A percentile compares a stretch with the other conserved stretches of the same genome.
Conservation (phyloP, 208 protist genomes). For the Trypanosoma lewisi region DNA sequence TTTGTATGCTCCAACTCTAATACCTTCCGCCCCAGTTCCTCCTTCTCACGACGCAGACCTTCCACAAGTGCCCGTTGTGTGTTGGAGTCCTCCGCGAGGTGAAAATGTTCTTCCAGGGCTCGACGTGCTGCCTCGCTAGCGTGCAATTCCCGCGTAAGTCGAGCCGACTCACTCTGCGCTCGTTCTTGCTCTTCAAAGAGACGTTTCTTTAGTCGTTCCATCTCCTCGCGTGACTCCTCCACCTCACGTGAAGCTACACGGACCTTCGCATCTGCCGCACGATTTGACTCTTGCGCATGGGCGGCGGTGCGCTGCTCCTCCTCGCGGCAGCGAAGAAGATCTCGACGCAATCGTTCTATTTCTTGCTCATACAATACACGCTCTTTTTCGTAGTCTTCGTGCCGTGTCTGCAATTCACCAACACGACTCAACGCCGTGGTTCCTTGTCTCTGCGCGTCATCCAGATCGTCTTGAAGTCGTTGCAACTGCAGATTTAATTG, state of each 20-base stretch:
- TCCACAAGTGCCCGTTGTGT: conserved; percentile 39
- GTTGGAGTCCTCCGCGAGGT: conserved; percentile 47
- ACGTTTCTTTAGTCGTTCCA: conserved; percentile 29
- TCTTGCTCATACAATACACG: conserved; percentile 28
- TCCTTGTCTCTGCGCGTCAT: conserved; percentile 3
- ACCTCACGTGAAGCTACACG: conserved; percentile 29
- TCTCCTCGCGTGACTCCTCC: conserved; percentile 40
- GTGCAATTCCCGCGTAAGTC: conserved; percentile 82
- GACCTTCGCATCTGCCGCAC: conserved; percentile 40
- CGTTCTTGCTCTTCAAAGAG: conserved; percentile 38
- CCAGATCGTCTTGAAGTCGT: conserved; percentile 16
- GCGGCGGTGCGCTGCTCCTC: conserved; percentile 26
- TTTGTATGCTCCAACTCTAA: conserved; percentile 79
- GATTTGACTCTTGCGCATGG: conserved; percentile 30
- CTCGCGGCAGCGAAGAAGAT: conserved; percentile 24
- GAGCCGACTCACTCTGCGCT: conserved; percentile 48
- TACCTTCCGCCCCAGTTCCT: conserved; percentile 62
- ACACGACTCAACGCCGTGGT: conserved; percentile 11
- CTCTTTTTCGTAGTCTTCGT: conserved; percentile 30
- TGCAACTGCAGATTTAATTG: conserved; percentile 15
- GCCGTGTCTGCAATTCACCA: conserved; percentile 30
- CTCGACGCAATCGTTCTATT: conserved; percentile 23
- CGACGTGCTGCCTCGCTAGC: conserved; percentile 81
- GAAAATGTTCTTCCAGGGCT: conserved; percentile 73
- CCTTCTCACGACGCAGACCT: conserved; percentile 61